Base-by-base conservation (phyloP, 176 grass and related monocot genomes). In the Eleusine coracana region DNA sequence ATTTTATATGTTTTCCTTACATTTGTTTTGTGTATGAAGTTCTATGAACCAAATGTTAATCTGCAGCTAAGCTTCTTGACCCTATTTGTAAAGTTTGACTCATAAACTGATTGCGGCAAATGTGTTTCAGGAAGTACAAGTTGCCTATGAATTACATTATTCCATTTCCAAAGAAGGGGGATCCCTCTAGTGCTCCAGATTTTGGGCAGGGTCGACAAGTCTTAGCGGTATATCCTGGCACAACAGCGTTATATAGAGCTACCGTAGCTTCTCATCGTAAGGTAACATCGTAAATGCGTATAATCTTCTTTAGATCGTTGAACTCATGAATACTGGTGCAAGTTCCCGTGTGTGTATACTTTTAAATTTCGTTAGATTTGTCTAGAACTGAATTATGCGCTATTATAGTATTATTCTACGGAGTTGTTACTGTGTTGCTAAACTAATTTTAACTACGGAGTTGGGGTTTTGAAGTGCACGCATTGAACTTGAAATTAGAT, bases 191-290 rank as follows among this genome's bases (percentile, higher is more conserved):
- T 90, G 96, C 96, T 72, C 91, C 85, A 82, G 96, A 98, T 86
- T 98, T 95, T 66, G 84, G 79, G 49, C 96, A 85, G 28, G 92
- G 91, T 46, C 84, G 82, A 84, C 96, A 95, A 81, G 96, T 98
- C 54, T 76, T 98, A 78, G 96, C 96, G 36, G 92, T 98, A 76
- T 98, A 98, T 90, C 96, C 96, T 77, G 80, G 92, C 75, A 98
- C 96, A n/a, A 95, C 92, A 79, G 96, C 96, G 74, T 85, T 98
- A 76, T 98, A 98, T 71, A 91, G 94, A 76, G 96, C 96, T 80
- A 98, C 96, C 6, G 96, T 98, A 75, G 91, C 90, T 88, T 79
- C 92, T 76, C 89, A 92, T 73, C 95, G 89, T 20, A 98, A 98
- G 96, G 96, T 98, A 93, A 88, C 80, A 81, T 89, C 46, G 58